Conservation (phyloP, 495 filamentous ascomycete genomes). For the Aspergillus sclerotiicarbonarius region DNA sequence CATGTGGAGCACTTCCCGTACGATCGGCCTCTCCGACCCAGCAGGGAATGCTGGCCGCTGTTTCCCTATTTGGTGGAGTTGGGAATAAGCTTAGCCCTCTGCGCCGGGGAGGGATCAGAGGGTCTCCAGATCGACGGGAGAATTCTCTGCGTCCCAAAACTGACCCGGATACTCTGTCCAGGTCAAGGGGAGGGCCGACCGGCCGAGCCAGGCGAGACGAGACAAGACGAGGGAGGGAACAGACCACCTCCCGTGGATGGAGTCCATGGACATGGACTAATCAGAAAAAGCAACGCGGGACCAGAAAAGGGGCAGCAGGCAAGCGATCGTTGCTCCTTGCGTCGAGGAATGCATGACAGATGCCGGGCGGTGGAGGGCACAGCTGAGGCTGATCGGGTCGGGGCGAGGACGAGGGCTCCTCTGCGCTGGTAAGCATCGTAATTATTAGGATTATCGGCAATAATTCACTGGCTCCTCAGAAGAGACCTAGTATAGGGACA, state of each 20-base stretch:
- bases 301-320: constrained; percentile 11
- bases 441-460: background rate
- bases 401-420: background rate
- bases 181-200: background rate
- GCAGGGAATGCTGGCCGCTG: constrained; percentile 3
- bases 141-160: background rate
- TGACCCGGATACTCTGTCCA: background rate
- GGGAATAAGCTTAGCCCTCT: constrained; percentile 22
- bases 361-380: constrained; percentile 10
- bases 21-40: constrained; percentile 12
- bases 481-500: too few species aligned
- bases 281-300: background rate
- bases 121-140: background rate
- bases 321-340: constrained; percentile 20
- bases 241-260: background rate
- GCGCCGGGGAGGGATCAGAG: constrained; percentile 9
- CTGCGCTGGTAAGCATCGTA: background rate
- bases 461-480: too few species aligned
- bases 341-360: constrained; percentile 21
- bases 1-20: constrained; percentile 13
- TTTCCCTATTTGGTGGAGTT: constrained; percentile 22
- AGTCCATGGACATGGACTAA: too few species aligned
- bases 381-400: background rate
- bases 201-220: background rate
- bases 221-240: background rate